Evolutionary conservation across 2,329 filamentous ascomycete species (phyloP).

Genomic region (Fusarium chlamydosporum): DNA sequence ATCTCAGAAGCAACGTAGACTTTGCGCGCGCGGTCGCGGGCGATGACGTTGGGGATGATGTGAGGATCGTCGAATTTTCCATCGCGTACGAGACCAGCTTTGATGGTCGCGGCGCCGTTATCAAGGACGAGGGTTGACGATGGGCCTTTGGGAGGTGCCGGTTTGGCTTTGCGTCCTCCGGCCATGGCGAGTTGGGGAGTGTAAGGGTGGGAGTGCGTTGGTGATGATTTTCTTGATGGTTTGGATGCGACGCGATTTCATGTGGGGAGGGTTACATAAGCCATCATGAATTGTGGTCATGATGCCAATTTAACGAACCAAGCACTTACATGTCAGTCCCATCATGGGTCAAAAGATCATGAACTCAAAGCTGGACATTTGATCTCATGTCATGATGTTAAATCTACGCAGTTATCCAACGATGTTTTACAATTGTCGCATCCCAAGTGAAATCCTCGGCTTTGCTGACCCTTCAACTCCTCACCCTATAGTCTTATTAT

Average conservation of each 20-base stretch:
- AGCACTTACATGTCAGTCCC: accelerated
- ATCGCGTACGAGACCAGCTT: conserved; percentile 81
- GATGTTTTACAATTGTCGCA: too few species aligned
- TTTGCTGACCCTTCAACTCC: background rate
- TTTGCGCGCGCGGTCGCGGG: conserved; percentile 82
- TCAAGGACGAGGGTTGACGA: conserved; percentile 86
- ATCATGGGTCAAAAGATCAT: background rate
- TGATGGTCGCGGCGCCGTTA: conserved; percentile 92
- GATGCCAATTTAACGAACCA: background rate
- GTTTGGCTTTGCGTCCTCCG: conserved; percentile 67
- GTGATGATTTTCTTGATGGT: conserved; percentile 19
- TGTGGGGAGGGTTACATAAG: conserved; percentile 42
- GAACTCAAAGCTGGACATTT: accelerated
- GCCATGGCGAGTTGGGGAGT: conserved; percentile 55
- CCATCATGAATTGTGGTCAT: conserved; percentile 29
- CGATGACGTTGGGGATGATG: conserved; percentile 89
- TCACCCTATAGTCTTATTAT: background rate
- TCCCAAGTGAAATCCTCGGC: background rate
- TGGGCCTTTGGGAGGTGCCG: conserved; percentile 66
- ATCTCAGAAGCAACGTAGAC: conserved; percentile 86
- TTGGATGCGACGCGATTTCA: conserved; percentile 37
- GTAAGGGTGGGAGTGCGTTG: background rate
- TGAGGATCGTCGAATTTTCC: conserved; percentile 69
- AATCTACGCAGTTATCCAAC: accelerated
- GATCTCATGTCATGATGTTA: accelerated